phyloP scores from a whole-genome alignment of 2,329 filamentous ascomycete genomes.

The Beauveria sp. region DNA sequence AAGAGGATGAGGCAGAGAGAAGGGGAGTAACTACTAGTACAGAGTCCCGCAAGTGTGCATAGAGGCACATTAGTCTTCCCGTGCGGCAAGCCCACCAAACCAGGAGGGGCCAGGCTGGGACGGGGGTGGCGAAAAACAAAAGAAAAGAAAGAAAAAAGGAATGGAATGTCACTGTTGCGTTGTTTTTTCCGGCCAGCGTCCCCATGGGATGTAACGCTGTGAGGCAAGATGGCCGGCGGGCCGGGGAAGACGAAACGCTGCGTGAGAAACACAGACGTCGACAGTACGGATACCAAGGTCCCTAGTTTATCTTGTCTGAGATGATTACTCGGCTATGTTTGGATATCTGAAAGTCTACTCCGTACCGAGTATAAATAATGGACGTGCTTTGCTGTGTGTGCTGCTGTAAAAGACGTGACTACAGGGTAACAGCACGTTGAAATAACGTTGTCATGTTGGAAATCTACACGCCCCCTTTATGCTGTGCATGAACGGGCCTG shows the following conservation, averaged over 20 bases:
- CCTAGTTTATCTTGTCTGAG: too few relatives aligned
- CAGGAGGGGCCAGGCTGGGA: not conserved
- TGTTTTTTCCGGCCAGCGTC: not conserved
- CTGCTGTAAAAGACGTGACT: too few relatives aligned
- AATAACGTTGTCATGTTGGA: not conserved
- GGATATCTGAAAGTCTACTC: too few relatives aligned
- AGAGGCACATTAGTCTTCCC: conserved; percentile 9
- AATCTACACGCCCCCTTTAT: not conserved
- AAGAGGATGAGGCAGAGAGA: not conserved
- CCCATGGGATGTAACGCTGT: not conserved
- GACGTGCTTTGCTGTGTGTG: not conserved
- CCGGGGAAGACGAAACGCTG: not conserved
- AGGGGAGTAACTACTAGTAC: not conserved
- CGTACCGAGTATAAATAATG: too few relatives aligned
- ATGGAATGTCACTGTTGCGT: not conserved
- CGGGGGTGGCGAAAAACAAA: not conserved
- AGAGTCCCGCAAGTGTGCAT: conserved; percentile 9
- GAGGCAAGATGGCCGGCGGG: not conserved
- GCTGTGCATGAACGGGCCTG: not conserved
- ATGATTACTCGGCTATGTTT: too few relatives aligned
- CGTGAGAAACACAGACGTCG: too few relatives aligned
- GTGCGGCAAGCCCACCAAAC: conserved; percentile 3
- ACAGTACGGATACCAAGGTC: too few relatives aligned
- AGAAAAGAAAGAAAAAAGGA: not conserved
- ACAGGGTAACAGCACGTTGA: too few relatives aligned